phyloP scores from a whole-genome alignment of 2,329 filamentous ascomycete genomes.

The Colletotrichum salicis region DNA sequence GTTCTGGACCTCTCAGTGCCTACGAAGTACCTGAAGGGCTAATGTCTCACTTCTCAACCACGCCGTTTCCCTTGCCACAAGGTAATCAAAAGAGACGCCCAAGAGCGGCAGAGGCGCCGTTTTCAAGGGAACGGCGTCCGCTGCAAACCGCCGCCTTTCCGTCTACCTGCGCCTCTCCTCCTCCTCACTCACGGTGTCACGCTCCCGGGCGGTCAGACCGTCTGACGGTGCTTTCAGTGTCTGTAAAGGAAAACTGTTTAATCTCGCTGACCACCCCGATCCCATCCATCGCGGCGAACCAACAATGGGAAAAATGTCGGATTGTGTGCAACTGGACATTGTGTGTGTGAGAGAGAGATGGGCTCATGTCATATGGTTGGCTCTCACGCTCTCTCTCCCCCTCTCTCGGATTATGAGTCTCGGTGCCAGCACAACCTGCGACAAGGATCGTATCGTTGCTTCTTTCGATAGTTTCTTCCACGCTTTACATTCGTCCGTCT shows the following conservation, averaged over 20 bases:
- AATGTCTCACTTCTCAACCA: neutral
- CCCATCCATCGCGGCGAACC: neutral
- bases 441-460: conserved; percentile 6
- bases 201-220: neutral
- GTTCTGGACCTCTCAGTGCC: neutral
- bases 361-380: neutral
- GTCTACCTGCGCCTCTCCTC: neutral
- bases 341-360: neutral
- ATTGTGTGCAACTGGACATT: neutral
- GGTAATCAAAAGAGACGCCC: neutral
- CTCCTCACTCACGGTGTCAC: no score
- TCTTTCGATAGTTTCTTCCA: neutral
- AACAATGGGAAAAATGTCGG: neutral
- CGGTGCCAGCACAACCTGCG: conserved; percentile 1
- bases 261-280: neutral
- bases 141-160: neutral
- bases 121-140: neutral
- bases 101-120: conserved; percentile 9
- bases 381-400: neutral
- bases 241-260: neutral
- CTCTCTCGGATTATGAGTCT: conserved; percentile 1
- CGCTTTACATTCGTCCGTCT: neutral
- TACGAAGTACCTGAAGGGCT: no score
- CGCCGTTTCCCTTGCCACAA: neutral
- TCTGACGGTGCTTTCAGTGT: neutral